phyloP scores from a whole-genome alignment of 495 filamentous ascomycete genomes.

The Hypoxylon intermedium region DNA sequence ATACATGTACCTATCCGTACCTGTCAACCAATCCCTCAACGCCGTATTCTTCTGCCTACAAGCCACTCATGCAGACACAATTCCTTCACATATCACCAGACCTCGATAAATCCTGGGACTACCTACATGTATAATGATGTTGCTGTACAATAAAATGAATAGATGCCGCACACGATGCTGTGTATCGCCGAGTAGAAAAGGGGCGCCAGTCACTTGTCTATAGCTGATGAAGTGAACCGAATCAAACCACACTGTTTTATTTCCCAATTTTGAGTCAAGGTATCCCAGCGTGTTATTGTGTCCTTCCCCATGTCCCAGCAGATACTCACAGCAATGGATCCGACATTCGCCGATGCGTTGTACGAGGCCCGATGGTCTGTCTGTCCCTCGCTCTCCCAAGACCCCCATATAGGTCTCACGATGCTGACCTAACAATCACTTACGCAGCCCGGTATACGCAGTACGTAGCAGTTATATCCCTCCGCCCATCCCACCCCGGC shows the following conservation, averaged over 20 bases:
- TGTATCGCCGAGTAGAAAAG: too few species aligned
- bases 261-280: background rate
- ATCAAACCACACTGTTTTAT: too few species aligned
- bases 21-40: conserved; percentile 1
- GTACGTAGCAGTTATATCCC: conserved; percentile 33
- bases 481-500: too few species aligned
- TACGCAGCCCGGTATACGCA: conserved; percentile 51
- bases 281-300: background rate
- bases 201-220: too few species aligned
- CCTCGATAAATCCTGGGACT: background rate
- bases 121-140: too few species aligned
- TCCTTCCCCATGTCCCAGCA: conserved; percentile 23
- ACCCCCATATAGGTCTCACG: background rate
- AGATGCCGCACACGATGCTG: background rate
- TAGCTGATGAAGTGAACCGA: too few species aligned
- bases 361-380: conserved; percentile 37
- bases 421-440: conserved; percentile 27
- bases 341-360: conserved; percentile 11
- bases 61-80: conserved; percentile 2
- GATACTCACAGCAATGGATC: conserved; percentile 24
- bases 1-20: too few species aligned
- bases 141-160: background rate
- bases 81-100: background rate
- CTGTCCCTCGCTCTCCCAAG: conserved; percentile 5
- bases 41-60: conserved; percentile 31